A percentile compares a stretch with the other conserved stretches of the same genome.
Evolutionary conservation across 352 stramenopile species (phyloP).

Genomic region (Globisporangium solare): DNA sequence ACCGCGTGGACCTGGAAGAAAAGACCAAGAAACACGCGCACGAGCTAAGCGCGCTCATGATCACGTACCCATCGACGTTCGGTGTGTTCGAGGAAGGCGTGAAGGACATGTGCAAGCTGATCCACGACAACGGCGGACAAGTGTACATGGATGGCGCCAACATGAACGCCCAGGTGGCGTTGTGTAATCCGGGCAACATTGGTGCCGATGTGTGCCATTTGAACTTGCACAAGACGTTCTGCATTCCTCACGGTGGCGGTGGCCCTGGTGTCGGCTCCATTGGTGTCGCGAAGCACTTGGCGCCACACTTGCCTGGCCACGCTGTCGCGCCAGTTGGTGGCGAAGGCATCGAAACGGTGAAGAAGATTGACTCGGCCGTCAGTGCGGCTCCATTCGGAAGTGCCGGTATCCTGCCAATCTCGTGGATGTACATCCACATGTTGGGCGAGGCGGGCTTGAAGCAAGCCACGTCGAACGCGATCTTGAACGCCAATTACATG

Average conservation of each 20-base stretch:
- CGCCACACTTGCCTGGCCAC: slow-evolving; percentile 96
- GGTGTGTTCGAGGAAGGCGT: slow-evolving; percentile 98
- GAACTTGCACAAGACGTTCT: slow-evolving; percentile 99
- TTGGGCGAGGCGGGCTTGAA: slow-evolving; percentile 94
- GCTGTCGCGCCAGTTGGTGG: slow-evolving; percentile 75
- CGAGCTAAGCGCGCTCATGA: slow-evolving; percentile 97
- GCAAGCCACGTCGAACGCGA: slow-evolving; percentile 91
- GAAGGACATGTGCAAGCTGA: slow-evolving; percentile 94
- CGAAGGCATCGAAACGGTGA: slow-evolving; percentile 66
- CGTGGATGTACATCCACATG: slow-evolving; percentile 99
- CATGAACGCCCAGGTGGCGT: slow-evolving; percentile 99
- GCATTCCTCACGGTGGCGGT: slow-evolving; percentile 98
- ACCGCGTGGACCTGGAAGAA: slow-evolving; percentile 91
- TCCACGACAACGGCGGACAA: slow-evolving; percentile 96
- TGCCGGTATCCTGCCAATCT: slow-evolving; percentile 98
- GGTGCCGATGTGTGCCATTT: slow-evolving; percentile 98
- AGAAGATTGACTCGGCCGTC: slow-evolving; percentile 82
- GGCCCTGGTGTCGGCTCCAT: slow-evolving; percentile 92
- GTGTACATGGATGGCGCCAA: slow-evolving; percentile 99
- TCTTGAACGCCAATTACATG: slow-evolving; percentile 99
- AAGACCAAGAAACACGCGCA: slow-evolving; percentile 96
- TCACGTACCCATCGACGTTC: slow-evolving; percentile 99
- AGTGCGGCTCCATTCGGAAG: slow-evolving; percentile 96
- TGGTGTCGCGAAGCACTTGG: slow-evolving; percentile 92
- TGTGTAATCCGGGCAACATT: slow-evolving; percentile 96